These are phyloP conservation scores for Mycena maculata DNA, from an alignment of 768 basidiomycete genomes.

Conservation along the genomic window DNA sequence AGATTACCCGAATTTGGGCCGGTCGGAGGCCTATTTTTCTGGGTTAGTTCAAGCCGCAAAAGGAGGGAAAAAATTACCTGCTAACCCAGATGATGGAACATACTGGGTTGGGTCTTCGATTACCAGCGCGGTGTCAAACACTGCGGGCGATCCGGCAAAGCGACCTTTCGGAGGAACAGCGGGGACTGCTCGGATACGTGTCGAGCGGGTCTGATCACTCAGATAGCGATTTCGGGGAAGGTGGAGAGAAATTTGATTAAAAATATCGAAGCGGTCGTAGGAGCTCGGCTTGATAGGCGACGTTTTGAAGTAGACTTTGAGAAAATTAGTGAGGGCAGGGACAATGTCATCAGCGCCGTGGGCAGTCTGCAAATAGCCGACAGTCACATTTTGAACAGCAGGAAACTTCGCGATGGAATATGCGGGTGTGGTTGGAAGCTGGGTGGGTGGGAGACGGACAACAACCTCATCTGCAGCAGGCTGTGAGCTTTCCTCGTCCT, in stretches of 20 bases:
- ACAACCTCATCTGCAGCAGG: background rate
- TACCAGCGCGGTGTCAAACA: constrained; percentile 18
- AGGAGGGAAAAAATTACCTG: background rate
- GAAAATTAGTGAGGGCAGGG: constrained; percentile 19
- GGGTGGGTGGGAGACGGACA: background rate
- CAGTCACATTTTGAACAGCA: background rate
- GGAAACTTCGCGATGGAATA: constrained; percentile 18
- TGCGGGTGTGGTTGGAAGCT: background rate
- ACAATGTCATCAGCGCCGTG: background rate
- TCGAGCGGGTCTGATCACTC: background rate
- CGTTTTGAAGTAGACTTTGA: background rate
- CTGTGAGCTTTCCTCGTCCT: background rate
- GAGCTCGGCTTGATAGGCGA: background rate
- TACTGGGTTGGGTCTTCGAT: constrained; percentile 12
- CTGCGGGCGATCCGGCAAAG: too few species aligned
- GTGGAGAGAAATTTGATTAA: too few species aligned
- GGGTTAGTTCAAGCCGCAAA: background rate
- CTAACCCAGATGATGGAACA: constrained; percentile 8
- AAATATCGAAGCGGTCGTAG: constrained; percentile 18
- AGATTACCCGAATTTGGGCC: constrained; percentile 36
- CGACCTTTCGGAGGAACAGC: background rate
- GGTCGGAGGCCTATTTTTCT: constrained; percentile 36
- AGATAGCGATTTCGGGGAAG: constrained; percentile 18
- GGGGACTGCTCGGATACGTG: background rate
- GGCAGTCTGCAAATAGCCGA: background rate